A percentile compares a stretch with the other conserved stretches of the same genome.
phyloP scores from a whole-genome alignment of 2,329 filamentous ascomycete genomes.

The Penicillium sclerotiorum region DNA sequence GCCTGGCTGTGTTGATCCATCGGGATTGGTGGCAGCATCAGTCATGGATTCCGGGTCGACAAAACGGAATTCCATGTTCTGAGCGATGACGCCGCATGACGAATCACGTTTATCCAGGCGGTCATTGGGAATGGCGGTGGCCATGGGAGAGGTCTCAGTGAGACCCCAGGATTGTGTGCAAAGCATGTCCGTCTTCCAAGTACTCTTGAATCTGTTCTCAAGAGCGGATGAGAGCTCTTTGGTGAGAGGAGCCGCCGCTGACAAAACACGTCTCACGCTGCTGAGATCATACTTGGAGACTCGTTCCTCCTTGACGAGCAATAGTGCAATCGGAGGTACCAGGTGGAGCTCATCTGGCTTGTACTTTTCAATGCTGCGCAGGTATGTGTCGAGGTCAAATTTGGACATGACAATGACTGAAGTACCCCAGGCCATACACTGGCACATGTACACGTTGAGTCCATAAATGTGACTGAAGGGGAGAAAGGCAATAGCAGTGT shows the following conservation, averaged over 20 bases:
- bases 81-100: slow-evolving; percentile 20
- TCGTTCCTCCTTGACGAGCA: slow-evolving; percentile 23
- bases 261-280: slow-evolving; percentile 21
- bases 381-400: slow-evolving; percentile 22
- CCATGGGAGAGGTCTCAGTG: slow-evolving; percentile 24
- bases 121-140: slow-evolving; percentile 19
- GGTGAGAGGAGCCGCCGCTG: slow-evolving; percentile 23
- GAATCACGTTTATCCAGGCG: slow-evolving; percentile 21
- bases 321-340: slow-evolving; percentile 22
- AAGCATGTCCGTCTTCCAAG: slow-evolving; percentile 18
- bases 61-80: slow-evolving; percentile 25
- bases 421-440: slow-evolving; percentile 19
- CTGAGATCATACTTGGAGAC: slow-evolving; percentile 20
- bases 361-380: slow-evolving; percentile 21
- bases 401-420: slow-evolving; percentile 17
- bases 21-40: slow-evolving; percentile 12
- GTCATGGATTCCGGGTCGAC: slow-evolving; percentile 23
- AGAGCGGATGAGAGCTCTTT: slow-evolving; percentile 17
- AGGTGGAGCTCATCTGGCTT: slow-evolving; percentile 20
- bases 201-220: slow-evolving; percentile 17
- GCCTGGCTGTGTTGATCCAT: slow-evolving; percentile 17
- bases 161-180: slow-evolving; percentile 23
- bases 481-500: slow-evolving; percentile 21
- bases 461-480: slow-evolving; percentile 28
- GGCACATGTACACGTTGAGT: slow-evolving; percentile 21